These are phyloP conservation scores for Thinopyrum obtusiflorum DNA, from an alignment of 202 grass and related monocot species.

Conservation along the genomic window DNA sequence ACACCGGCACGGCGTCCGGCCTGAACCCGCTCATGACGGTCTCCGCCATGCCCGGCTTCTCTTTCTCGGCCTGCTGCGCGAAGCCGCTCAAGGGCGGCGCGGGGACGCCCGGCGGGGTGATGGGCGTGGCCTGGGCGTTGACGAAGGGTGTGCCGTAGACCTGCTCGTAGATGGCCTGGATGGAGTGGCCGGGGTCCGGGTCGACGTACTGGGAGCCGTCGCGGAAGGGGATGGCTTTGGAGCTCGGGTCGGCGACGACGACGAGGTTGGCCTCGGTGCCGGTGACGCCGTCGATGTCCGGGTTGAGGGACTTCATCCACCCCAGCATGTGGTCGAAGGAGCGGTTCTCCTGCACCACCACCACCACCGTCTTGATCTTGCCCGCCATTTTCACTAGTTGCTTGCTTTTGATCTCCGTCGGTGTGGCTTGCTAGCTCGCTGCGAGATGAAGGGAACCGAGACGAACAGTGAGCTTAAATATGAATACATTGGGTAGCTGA, in stretches of 20 bases:
- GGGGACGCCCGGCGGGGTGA: conserved; percentile 36
- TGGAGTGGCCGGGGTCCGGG: conserved; percentile 89
- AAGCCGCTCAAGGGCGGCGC: conserved; percentile 73
- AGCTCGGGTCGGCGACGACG: conserved; percentile 28
- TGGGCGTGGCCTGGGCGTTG: conserved; percentile 20
- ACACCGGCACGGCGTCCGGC: conserved; percentile 67
- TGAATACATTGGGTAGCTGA: not conserved
- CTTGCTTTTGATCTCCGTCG: no score
- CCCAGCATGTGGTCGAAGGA: conserved; percentile 98
- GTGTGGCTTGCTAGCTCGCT: no score
- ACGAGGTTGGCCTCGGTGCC: conserved; percentile 50
- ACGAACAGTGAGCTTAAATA: not conserved
- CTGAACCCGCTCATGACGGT: conserved; percentile 83
- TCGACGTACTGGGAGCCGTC: conserved; percentile 60
- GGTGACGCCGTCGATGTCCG: conserved; percentile 68
- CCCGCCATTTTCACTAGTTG: conserved; percentile 16
- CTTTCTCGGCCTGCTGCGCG: conserved; percentile 62
- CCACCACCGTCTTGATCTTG: conserved; percentile 91
- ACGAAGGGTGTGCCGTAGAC: conserved; percentile 58
- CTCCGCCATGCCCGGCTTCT: conserved; percentile 36
- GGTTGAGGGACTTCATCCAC: conserved; percentile 80
- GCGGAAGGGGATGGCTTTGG: conserved; percentile 40
- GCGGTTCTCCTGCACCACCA: conserved; percentile 85
- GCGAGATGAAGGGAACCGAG: not conserved
- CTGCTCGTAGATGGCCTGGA: conserved; percentile 87